Conservation (phyloP, 345 rosid species). For the Adansonia digitata region DNA sequence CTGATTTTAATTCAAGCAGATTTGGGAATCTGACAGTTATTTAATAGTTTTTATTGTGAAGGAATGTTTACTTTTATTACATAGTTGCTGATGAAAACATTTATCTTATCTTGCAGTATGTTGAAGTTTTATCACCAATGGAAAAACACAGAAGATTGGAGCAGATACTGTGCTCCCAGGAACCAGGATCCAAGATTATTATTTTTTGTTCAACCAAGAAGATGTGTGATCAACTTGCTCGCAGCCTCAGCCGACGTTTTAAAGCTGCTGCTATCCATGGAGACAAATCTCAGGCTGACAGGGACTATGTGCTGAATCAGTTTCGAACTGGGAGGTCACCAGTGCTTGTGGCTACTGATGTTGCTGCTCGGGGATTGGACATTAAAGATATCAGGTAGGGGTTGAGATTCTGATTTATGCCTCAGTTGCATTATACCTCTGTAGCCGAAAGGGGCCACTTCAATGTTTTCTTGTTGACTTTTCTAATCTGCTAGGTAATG, state of each 20-base stretch:
- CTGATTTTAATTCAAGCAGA: background rate
- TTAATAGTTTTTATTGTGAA: background rate
- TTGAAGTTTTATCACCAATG: constrained; percentile 72
- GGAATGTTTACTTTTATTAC: background rate
- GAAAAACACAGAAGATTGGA: constrained; percentile 92
- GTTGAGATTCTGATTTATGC: background rate
- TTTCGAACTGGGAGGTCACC: constrained; percentile 72
- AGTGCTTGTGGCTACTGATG: constrained; percentile 81
- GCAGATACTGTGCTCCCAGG: constrained; percentile 84
- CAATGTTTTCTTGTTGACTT: background rate
- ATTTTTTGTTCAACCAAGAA: constrained; percentile 74
- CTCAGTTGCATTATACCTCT: background rate
- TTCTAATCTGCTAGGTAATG: background rate
- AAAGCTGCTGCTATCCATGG: constrained; percentile 89
- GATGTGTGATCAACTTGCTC: constrained; percentile 79
- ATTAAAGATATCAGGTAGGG: constrained; percentile 85
- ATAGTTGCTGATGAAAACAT: background rate
- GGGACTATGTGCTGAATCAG: constrained; percentile 63
- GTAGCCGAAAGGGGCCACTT: background rate
- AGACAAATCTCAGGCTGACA: constrained; percentile 74
- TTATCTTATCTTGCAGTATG: constrained; percentile 40
- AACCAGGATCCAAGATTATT: constrained; percentile 73
- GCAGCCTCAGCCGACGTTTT: constrained; percentile 54
- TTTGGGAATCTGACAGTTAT: background rate
- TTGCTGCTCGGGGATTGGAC: constrained; percentile 82